Base-by-base conservation (phyloP, 768 basidiomycete genomes). In the Termitomyces sp. region DNA sequence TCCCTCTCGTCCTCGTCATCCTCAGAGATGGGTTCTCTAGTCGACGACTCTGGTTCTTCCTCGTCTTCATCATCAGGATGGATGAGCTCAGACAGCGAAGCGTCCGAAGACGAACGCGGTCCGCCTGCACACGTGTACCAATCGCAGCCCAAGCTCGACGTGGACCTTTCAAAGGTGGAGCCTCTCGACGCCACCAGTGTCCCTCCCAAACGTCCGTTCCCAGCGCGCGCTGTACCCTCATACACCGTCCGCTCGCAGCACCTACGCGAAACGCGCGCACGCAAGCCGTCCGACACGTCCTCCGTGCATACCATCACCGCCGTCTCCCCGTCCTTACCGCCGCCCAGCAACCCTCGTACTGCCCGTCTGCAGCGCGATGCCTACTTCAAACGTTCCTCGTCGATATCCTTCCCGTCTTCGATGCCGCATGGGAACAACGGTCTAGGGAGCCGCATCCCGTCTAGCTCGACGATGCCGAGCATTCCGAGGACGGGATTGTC, bases 11-110 rank as follows among this genome's bases (percentile, higher is more conserved):
- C 76, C 38, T 75, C 79, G 32, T 77, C 77, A 4, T 78, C 78
- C 39, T 87, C 88, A 2, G 88, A 88, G 55, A 76, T 86, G 67
- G 84, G 80, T 59, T 88, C 85, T 32, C 73, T 88, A 50, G 81
- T 82, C n/a, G 86, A 88, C 62, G 85, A 88, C 64, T 81, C 79
- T 22, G 83, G 81, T 32, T 87, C 85, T 13, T 85, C 84, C 13
- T 84, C 82, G 44, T 87, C 83, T 4, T 78, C 79, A 32, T 83
- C 82, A 59, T 83, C 82, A 60, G 81, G 79, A 9, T 82, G 79
- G 79, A 73, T 75, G 57, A 82, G 80, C 61, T 83, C 84, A 22
- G 84, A 85, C 61, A 79, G 79, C 16, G 84, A 84, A 50, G 71
- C 70, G 32, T 74, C 78, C 6, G 76, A 78, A 36, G 75, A 76